These are phyloP conservation scores for Spathaspora sp. DNA, from an alignment of 805 yeast genomes.

Conservation along the genomic window DNA sequence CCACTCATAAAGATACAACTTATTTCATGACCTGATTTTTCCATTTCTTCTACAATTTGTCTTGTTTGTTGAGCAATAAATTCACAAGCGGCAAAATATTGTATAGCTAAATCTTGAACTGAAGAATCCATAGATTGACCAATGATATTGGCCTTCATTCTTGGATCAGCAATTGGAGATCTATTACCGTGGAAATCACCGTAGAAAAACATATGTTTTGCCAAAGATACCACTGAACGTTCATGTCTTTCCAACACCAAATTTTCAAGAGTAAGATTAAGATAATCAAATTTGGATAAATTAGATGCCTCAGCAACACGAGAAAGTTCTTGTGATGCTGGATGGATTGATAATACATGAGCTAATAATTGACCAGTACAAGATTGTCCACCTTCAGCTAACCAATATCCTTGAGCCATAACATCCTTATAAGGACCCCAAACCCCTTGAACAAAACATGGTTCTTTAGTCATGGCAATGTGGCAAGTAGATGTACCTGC, in stretches of 20 bases:
- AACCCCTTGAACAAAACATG: slow-evolving; percentile 91
- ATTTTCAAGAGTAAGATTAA: slow-evolving; percentile 71
- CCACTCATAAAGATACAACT: slow-evolving; percentile 85
- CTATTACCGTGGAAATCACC: slow-evolving; percentile 97
- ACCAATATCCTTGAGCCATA: slow-evolving; percentile 85
- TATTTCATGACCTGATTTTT: slow-evolving; percentile 71
- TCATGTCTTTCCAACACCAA: slow-evolving; percentile 53
- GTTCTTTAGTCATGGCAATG: slow-evolving; percentile 77
- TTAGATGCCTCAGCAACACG: slow-evolving; percentile 64
- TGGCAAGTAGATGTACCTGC: slow-evolving; percentile 99
- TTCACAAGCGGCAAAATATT: slow-evolving; percentile 91
- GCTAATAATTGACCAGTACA: slow-evolving; percentile 94
- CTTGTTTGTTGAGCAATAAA: slow-evolving; percentile 97
- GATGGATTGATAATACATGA: slow-evolving; percentile 83
- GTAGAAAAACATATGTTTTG: slow-evolving; percentile 83
- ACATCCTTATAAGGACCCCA: slow-evolving; percentile 99
- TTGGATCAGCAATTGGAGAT: slow-evolving; percentile 95
- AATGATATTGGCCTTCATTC: slow-evolving; percentile 86
- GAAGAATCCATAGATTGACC: slow-evolving; percentile 92
- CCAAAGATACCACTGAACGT: slow-evolving; percentile 75
- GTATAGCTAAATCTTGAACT: slow-evolving; percentile 77
- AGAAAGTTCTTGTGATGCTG: slow-evolving; percentile 74
- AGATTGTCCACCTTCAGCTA: slow-evolving; percentile 99
- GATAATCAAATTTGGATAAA: slow-evolving; percentile 74
- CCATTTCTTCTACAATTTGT: slow-evolving; percentile 88